Conservation (phyloP, 2,329 filamentous ascomycete species). For the Ophiocordyceps camponoti-saundersi region DNA sequence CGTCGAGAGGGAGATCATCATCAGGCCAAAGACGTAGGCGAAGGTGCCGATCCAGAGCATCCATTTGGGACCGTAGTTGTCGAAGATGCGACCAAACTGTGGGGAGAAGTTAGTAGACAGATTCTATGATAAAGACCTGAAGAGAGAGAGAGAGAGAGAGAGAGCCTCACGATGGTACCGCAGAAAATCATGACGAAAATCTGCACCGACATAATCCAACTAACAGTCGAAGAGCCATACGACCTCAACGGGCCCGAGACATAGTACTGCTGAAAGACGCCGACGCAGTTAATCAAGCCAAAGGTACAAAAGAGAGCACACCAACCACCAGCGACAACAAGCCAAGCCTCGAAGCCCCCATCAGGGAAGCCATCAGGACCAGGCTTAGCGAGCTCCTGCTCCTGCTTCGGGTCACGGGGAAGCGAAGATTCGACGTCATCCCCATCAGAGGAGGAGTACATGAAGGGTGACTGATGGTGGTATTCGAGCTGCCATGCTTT, state of each 20-base stretch:
- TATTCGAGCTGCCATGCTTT: background rate
- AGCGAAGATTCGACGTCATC: background rate
- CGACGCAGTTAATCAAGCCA: conserved; percentile 26
- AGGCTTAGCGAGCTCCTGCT: background rate
- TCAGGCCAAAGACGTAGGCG: conserved; percentile 43
- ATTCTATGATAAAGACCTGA: conserved; percentile 10
- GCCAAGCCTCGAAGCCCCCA: conserved; percentile 39
- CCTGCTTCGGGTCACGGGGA: background rate
- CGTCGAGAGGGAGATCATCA: conserved; percentile 41
- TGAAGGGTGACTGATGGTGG: background rate
- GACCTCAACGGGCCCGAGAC: conserved; percentile 25
- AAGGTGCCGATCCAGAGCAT: conserved; percentile 36
- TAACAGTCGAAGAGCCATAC: conserved; percentile 32
- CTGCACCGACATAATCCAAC: conserved; percentile 43
- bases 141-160: conserved; percentile 5
- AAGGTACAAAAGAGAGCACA: conserved; percentile 26
- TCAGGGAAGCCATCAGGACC: conserved; percentile 37
- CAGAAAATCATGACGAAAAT: conserved; percentile 30
- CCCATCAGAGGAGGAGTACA: background rate
- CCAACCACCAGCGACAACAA: conserved; percentile 32
- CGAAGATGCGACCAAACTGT: conserved; percentile 41
- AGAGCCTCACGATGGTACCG: conserved; percentile 24
- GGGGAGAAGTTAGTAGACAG: conserved; percentile 5
- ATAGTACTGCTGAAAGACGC: conserved; percentile 44
- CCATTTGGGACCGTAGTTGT: conserved; percentile 44